phyloP scores from a whole-genome alignment of 257 asterid genomes.

The Nicotiana benthamiana region DNA sequence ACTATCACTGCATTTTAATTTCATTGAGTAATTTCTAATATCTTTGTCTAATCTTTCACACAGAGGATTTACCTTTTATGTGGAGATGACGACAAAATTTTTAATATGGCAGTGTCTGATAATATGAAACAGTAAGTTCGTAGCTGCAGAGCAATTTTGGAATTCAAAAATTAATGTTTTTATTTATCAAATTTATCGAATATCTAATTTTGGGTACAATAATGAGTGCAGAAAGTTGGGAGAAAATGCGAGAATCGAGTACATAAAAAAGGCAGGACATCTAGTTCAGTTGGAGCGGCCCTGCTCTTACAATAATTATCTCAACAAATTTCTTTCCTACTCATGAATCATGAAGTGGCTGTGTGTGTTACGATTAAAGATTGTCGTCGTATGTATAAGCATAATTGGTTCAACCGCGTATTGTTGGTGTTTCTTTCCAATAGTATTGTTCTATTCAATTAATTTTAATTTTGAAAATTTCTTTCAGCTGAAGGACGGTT shows the following conservation, averaged over 20 bases:
- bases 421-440: no score
- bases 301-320: constrained; percentile 1
- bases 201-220: not conserved
- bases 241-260: not conserved
- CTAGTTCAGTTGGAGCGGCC: not conserved
- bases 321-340: not conserved
- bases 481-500: no score
- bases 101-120: not conserved
- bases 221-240: not conserved
- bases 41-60: not conserved
- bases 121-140: not conserved
- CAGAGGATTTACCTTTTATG: constrained; percentile 1
- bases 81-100: not conserved
- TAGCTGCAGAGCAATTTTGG: not conserved
- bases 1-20: no score
- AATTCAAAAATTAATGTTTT: not conserved
- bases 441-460: no score
- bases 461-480: no score
- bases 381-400: no score
- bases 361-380: not conserved
- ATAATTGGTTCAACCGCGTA: no score
- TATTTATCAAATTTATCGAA: not conserved
- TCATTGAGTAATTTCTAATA: not conserved
- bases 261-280: not conserved
- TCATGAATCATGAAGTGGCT: not conserved